Conservation (phyloP, 1,139 yeast genomes). For the Suhomyces taliae region DNA sequence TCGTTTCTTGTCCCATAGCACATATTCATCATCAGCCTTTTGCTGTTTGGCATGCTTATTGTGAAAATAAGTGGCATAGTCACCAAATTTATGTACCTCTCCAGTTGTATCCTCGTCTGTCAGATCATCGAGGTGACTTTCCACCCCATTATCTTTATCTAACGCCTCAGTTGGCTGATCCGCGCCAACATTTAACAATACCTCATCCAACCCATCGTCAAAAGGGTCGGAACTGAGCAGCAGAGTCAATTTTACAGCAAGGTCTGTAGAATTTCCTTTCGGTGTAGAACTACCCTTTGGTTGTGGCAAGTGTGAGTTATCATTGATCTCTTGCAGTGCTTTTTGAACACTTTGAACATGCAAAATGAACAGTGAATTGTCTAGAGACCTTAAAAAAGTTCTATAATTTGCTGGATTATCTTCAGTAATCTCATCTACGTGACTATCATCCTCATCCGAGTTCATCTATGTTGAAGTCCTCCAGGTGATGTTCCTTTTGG, state of each 20-base stretch:
- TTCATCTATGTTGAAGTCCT: background rate
- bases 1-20: conserved; percentile 49
- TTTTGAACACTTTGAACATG: conserved; percentile 38
- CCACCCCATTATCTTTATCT: background rate
- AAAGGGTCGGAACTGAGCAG: conserved; percentile 36
- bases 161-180: conserved; percentile 1
- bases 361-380: conserved; percentile 40
- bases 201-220: conserved; percentile 41
- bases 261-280: conserved; percentile 11
- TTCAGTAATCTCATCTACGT: background rate
- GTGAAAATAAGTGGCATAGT: conserved; percentile 64
- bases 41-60: conserved; percentile 71
- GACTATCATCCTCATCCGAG: background rate
- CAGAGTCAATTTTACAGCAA: background rate
- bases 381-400: conserved; percentile 35
- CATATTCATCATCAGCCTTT: conserved; percentile 56
- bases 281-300: conserved; percentile 10
- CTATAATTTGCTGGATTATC: conserved; percentile 13
- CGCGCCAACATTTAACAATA: conserved; percentile 12
- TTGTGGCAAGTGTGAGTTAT: background rate
- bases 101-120: conserved; percentile 24
- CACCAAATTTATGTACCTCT: conserved; percentile 60
- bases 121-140: conserved; percentile 6
- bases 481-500: background rate
- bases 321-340: conserved; percentile 11